These are phyloP conservation scores for Yamadazyma aaseri DNA, from an alignment of 1,139 yeast species.

Conservation along the genomic window DNA sequence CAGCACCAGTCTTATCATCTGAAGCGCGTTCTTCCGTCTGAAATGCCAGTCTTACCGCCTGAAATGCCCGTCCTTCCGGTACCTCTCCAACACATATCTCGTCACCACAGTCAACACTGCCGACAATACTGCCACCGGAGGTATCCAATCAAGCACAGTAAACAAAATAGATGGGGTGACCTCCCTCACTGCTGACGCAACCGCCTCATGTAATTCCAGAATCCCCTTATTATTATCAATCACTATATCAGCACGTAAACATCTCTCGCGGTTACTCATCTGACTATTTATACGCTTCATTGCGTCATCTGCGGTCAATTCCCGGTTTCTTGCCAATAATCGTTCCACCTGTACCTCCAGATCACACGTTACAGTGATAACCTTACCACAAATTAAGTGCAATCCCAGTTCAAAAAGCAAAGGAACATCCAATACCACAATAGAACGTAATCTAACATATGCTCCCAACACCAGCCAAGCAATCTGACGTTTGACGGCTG, in stretches of 20 bases:
- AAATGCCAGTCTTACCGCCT: no score
- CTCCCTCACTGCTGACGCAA: slow-evolving; percentile 45
- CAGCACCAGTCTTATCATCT: no score
- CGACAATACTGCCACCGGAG: slow-evolving; percentile 47
- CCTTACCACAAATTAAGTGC: slow-evolving; percentile 67
- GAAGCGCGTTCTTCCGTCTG: no score
- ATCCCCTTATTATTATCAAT: slow-evolving; percentile 62
- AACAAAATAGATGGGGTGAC: slow-evolving; percentile 51
- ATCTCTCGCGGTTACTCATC: slow-evolving; percentile 62
- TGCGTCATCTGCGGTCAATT: slow-evolving; percentile 66
- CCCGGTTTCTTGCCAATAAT: slow-evolving; percentile 64
- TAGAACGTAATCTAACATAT: slow-evolving; percentile 47
- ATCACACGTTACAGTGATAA: slow-evolving; percentile 67
- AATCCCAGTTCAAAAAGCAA: slow-evolving; percentile 78
- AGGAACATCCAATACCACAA: slow-evolving; percentile 88
- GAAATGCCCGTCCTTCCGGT: no score
- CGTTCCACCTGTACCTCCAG: slow-evolving; percentile 60
- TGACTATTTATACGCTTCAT: slow-evolving; percentile 72
- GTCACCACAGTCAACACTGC: slow-evolving; percentile 26
- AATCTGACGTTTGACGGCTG: slow-evolving; percentile 77
- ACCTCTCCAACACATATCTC: slow-evolving; percentile 22
- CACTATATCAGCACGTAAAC: slow-evolving; percentile 60
- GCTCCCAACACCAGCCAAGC: slow-evolving; percentile 52
- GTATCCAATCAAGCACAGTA: slow-evolving; percentile 61
- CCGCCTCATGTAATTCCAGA: slow-evolving; percentile 44